Evolutionary conservation across 306 rosid species (phyloP).

Genomic region (Pyrus bretschneideri): DNA sequence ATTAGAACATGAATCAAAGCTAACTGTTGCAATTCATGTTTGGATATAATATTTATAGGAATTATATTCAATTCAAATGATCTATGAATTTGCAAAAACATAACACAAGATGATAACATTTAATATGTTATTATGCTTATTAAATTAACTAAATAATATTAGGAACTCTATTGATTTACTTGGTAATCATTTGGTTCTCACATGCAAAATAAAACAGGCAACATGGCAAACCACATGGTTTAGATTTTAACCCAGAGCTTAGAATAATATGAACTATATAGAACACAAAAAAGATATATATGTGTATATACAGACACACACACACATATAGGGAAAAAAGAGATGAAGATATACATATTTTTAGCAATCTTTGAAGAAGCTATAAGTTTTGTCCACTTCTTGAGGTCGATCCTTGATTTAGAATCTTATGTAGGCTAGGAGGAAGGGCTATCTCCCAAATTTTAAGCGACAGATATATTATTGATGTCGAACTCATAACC

Average conservation of each 20-base stretch:
- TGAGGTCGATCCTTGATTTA: neutral
- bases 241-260: neutral
- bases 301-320: accelerated
- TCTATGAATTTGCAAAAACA: too few species aligned
- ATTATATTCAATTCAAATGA: too few species aligned
- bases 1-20: too few species aligned
- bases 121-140: too few species aligned
- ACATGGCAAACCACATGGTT: neutral
- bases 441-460: neutral
- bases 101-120: too few species aligned
- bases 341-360: conserved; percentile 13
- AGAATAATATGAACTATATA: neutral
- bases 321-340: neutral
- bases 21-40: too few species aligned
- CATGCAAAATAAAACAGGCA: neutral
- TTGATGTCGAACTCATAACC: neutral
- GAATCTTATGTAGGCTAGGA: neutral
- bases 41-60: too few species aligned
- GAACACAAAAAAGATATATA: neutral
- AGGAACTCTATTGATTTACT: too few species aligned
- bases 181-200: neutral
- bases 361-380: conserved; percentile 14
- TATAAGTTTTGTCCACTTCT: conserved; percentile 34
- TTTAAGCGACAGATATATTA: neutral
- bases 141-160: too few species aligned